Conservation (phyloP, 2,329 filamentous ascomycete genomes). For the Aspergillus latus region DNA sequence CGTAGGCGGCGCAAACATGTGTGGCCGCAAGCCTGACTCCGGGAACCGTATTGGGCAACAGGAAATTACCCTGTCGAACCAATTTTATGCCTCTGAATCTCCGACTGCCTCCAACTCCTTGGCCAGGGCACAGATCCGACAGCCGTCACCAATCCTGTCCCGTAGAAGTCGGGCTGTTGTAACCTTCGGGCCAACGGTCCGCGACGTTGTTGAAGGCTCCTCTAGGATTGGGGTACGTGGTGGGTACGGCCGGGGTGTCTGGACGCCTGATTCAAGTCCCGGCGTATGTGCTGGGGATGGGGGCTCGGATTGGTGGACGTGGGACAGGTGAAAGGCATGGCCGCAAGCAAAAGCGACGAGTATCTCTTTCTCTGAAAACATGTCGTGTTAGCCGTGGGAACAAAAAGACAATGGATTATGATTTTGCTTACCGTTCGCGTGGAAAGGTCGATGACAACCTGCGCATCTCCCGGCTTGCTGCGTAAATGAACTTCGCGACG, state of each 20-base stretch:
- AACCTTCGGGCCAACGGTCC: constrained; percentile 79
- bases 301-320: constrained; percentile 51
- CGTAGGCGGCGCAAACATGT: constrained; percentile 1
- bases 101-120: constrained; percentile 37
- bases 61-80: not conserved
- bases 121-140: constrained; percentile 39
- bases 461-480: constrained; percentile 36
- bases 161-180: constrained; percentile 77
- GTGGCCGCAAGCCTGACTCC: not conserved
- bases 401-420: not conserved
- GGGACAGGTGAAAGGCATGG: constrained; percentile 65
- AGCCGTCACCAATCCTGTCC: constrained; percentile 61
- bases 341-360: constrained; percentile 68
- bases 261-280: constrained; percentile 21
- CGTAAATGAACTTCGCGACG: constrained; percentile 3
- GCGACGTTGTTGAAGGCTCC: constrained; percentile 34
- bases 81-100: constrained; percentile 12
- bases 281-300: constrained; percentile 24
- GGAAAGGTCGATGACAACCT: constrained; percentile 40
- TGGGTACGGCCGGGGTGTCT: constrained; percentile 25
- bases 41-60: not conserved
- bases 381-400: not conserved
- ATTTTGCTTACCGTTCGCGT: constrained; percentile 37
- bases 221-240: constrained; percentile 22
- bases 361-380: constrained; percentile 51